Conservation (phyloP, 2,329 filamentous ascomycete species). For the Westerdykella ornata region DNA sequence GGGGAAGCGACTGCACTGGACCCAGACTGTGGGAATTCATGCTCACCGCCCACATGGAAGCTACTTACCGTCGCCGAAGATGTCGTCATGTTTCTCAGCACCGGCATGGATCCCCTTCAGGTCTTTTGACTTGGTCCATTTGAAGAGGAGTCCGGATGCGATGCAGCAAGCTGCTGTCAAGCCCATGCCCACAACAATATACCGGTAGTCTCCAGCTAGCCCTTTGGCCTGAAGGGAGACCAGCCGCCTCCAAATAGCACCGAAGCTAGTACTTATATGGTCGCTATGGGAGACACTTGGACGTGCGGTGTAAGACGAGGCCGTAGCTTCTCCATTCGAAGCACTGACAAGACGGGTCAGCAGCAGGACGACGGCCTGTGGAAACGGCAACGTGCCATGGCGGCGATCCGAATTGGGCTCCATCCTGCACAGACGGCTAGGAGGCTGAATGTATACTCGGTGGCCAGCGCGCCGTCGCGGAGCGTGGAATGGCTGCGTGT, state of each 20-base stretch:
- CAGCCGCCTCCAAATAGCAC: slow-evolving; percentile 2
- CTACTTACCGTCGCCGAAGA: too few species aligned
- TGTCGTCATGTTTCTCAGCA: too few species aligned
- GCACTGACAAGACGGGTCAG: slow-evolving; percentile 9
- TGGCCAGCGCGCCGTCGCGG: slow-evolving; percentile 4
- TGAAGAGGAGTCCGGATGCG: slow-evolving; percentile 26
- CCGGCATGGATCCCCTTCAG: too few species aligned
- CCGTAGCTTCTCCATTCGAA: slow-evolving; percentile 15
- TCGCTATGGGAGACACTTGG: slow-evolving; percentile 7
- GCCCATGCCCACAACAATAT: slow-evolving; percentile 35
- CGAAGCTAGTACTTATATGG: slow-evolving; percentile 24
- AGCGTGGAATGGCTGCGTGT: slow-evolving; percentile 16
- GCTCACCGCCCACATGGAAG: too few species aligned
- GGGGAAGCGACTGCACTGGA: too few species aligned
- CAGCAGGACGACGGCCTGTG: slow-evolving; percentile 33
- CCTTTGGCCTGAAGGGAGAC: too few species aligned
- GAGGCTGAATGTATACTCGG: slow-evolving; percentile 33
- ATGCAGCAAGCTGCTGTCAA: slow-evolving; percentile 33
- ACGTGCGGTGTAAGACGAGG: slow-evolving; percentile 21
- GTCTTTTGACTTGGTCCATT: too few species aligned
- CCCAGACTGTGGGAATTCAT: too few species aligned
- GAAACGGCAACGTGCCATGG: slow-evolving; percentile 32
- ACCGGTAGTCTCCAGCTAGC: not conserved
- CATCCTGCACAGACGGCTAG: slow-evolving; percentile 28
- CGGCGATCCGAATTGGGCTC: slow-evolving; percentile 32